A percentile compares a stretch with the other conserved stretches of the same genome.
Evolutionary conservation across 2,329 filamentous ascomycete species (phyloP).

Genomic region (Sphaerulina vaccinii): DNA sequence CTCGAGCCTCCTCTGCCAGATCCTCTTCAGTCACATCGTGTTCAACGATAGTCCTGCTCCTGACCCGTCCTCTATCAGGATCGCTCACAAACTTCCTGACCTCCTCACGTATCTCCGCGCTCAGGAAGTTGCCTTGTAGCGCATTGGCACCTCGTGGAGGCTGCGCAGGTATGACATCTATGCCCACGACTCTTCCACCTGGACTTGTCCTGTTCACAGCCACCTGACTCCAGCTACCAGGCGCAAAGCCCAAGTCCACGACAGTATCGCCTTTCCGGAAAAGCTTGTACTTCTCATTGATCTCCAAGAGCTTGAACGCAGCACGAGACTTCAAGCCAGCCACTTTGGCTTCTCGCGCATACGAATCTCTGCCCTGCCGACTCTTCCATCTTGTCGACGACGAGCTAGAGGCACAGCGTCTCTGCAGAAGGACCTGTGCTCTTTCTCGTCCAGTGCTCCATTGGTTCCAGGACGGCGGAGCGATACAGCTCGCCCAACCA

Average conservation of each 20-base stretch:
- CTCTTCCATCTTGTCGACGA: constrained; percentile 80
- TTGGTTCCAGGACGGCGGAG: neutral
- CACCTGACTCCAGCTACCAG: constrained; percentile 69
- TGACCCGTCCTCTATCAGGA: constrained; percentile 56
- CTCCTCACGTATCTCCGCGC: constrained; percentile 68
- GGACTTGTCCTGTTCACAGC: constrained; percentile 76
- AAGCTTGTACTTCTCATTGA: constrained; percentile 76
- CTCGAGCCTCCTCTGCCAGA: constrained; percentile 47
- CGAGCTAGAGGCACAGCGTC: constrained; percentile 33
- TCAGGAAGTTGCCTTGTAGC: constrained; percentile 92
- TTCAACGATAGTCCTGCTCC: constrained; percentile 29
- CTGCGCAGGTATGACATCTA: constrained; percentile 90
- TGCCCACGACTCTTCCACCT: constrained; percentile 72
- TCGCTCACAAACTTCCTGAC: constrained; percentile 73
- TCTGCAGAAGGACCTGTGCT: neutral
- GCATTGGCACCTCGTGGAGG: constrained; percentile 89
- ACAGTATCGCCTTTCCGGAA: constrained; percentile 82
- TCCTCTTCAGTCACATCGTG: constrained; percentile 41
- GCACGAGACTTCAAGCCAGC: constrained; percentile 83
- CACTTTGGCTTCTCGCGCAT: constrained; percentile 71
- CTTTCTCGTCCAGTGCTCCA: neutral
- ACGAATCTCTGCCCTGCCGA: constrained; percentile 72
- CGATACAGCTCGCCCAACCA: neutral
- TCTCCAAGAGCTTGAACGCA: constrained; percentile 89
- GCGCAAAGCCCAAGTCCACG: constrained; percentile 83